A percentile compares a stretch with the other conserved stretches of the same genome.
Conservation (phyloP, 345 rosid species). For the Hypericum androsaemum region DNA sequence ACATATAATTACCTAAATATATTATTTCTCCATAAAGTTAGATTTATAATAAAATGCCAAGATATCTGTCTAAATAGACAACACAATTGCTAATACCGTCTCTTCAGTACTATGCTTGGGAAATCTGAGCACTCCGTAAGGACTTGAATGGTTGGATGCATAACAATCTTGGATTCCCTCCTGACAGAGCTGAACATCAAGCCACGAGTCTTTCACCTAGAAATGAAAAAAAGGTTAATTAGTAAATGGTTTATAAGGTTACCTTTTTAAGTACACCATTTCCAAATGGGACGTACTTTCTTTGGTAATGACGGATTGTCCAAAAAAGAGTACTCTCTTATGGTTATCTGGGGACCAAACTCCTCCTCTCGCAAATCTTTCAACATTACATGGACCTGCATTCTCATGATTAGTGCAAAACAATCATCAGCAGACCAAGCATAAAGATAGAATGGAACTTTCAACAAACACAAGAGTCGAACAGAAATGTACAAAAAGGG, state of each 20-base stretch:
- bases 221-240: constrained; percentile 8
- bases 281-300: constrained; percentile 33
- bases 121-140: constrained; percentile 46
- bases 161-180: constrained; percentile 53
- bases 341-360: constrained; percentile 67
- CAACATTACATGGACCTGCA: constrained; percentile 77
- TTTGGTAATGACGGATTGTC: constrained; percentile 69
- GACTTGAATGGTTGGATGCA: constrained; percentile 39
- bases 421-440: neutral
- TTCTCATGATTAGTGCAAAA: constrained; percentile 1
- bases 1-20: no score
- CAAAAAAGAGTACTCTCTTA: constrained; percentile 83
- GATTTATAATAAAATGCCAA: neutral
- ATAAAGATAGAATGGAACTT: no score
- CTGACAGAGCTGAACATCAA: constrained; percentile 83
- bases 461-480: no score
- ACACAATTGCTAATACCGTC: constrained; percentile 34
- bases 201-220: constrained; percentile 90
- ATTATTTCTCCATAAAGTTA: neutral
- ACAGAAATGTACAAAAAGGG: no score
- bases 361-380: constrained; percentile 62
- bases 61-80: neutral
- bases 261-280: no score
- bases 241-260: no score
- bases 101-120: constrained; percentile 81